These are phyloP conservation scores for Neospermospora avenae DNA, from an alignment of 2,329 filamentous ascomycete genomes.

Conservation along the genomic window DNA sequence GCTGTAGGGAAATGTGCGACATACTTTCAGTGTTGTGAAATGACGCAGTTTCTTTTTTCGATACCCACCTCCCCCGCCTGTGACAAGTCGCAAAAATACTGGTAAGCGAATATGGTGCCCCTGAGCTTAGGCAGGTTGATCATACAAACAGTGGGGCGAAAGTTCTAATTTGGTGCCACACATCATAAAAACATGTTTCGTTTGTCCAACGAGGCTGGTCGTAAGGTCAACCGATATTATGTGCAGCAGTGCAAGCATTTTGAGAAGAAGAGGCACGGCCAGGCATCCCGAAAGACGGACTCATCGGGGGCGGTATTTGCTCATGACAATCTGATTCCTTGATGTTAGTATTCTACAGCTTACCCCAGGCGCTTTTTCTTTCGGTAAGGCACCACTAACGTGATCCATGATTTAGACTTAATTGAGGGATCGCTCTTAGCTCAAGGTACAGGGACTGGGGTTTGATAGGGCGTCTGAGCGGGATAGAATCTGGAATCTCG, in stretches of 20 bases:
- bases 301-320: background rate
- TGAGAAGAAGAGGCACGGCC: background rate
- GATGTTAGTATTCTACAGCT: background rate
- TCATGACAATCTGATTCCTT: too few species aligned
- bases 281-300: background rate
- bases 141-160: background rate
- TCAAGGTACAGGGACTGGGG: background rate
- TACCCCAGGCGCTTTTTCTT: background rate
- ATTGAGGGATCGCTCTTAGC: background rate
- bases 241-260: background rate
- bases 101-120: background rate
- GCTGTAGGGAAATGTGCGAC: too few species aligned
- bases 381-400: background rate
- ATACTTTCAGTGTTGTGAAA: background rate
- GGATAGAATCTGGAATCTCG: background rate
- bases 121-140: background rate
- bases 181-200: background rate
- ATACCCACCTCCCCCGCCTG: background rate
- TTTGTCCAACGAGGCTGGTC: background rate
- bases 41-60: background rate
- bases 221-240: background rate
- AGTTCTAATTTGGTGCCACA: conserved; percentile 4
- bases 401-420: background rate
- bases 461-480: background rate
- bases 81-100: background rate